Conservation (phyloP, 106 monocot genomes). For the Phalaenopsis aphrodite region DNA sequence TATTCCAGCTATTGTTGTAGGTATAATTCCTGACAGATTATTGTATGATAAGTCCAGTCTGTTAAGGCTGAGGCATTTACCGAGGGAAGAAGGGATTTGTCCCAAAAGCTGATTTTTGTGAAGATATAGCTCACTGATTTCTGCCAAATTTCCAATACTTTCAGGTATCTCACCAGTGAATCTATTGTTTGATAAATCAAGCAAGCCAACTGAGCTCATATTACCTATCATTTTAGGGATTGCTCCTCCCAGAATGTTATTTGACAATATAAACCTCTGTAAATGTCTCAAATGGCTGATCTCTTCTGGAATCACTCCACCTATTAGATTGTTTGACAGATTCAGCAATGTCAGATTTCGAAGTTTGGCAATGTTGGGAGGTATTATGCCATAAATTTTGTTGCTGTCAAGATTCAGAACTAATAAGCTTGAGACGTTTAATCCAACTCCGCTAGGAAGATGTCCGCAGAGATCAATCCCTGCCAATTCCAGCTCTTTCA, state of each 20-base stretch:
- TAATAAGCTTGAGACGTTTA: conserved; percentile 9
- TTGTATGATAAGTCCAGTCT: conserved; percentile 38
- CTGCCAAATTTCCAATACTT: conserved; percentile 21
- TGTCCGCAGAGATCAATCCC: conserved; percentile 21
- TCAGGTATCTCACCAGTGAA: conserved; percentile 26
- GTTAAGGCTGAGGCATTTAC: conserved; percentile 15
- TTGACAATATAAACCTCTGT: conserved; percentile 27
- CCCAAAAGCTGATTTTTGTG: conserved; percentile 30
- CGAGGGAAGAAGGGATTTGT: conserved; percentile 26
- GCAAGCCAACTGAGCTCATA: conserved; percentile 20
- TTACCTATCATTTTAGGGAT: conserved; percentile 21
- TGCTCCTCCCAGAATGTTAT: conserved; percentile 17
- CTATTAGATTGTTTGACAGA: conserved; percentile 33
- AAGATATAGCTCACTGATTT: conserved; percentile 16
- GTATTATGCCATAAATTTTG: conserved; percentile 28
- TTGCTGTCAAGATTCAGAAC: conserved; percentile 23
- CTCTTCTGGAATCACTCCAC: conserved; percentile 23
- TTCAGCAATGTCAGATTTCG: conserved; percentile 28
- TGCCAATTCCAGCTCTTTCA: conserved; percentile 28
- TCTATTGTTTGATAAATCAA: conserved; percentile 31
- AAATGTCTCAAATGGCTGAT: conserved; percentile 14
- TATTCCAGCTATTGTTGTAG: conserved; percentile 24
- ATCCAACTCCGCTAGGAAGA: conserved; percentile 17
- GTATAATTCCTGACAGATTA: conserved; percentile 31
- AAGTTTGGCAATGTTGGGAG: conserved; percentile 21